Evolutionary conservation across 441 rosid species (phyloP).

Genomic region (Biscutella auriculata): DNA sequence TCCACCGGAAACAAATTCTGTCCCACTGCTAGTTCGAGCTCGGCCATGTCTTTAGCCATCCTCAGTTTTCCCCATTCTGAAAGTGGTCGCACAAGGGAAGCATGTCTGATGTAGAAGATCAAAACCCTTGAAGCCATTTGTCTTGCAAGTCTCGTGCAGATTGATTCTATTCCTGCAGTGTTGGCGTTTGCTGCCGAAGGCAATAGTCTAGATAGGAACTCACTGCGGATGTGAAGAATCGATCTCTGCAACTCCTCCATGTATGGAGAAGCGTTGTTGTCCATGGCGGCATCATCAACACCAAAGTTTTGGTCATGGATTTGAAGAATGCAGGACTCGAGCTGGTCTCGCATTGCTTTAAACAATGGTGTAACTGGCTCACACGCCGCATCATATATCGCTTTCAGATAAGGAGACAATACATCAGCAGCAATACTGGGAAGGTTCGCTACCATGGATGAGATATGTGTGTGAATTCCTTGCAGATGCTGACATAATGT

Average conservation of each 20-base stretch:
- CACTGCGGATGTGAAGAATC: conserved; percentile 72
- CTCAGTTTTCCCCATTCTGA: conserved; percentile 95
- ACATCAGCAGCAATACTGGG: conserved; percentile 72
- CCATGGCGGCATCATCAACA: conserved; percentile 73
- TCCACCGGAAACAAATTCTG: conserved; percentile 89
- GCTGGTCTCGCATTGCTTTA: conserved; percentile 83
- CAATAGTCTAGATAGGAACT: conserved; percentile 71
- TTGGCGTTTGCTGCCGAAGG: conserved; percentile 50
- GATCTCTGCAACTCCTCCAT: conserved; percentile 91
- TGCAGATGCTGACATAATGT: conserved; percentile 87
- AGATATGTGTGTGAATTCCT: conserved; percentile 67
- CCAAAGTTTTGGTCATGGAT: conserved; percentile 89
- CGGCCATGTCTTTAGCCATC: conserved; percentile 98
- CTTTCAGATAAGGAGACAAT: conserved; percentile 63
- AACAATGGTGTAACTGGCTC: conserved; percentile 82
- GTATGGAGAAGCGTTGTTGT: conserved; percentile 82
- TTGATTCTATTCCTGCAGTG: conserved; percentile 55
- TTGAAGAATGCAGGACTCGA: conserved; percentile 80
- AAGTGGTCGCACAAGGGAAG: conserved; percentile 82
- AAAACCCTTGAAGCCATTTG: conserved; percentile 84
- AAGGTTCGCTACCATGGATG: conserved; percentile 53
- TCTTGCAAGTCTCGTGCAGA: conserved; percentile 79
- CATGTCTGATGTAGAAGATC: conserved; percentile 81
- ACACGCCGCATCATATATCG: conserved; percentile 70
- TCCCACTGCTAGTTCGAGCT: conserved; percentile 88